Conservation (phyloP, 768 basidiomycete genomes). For the Suillus lakei region DNA sequence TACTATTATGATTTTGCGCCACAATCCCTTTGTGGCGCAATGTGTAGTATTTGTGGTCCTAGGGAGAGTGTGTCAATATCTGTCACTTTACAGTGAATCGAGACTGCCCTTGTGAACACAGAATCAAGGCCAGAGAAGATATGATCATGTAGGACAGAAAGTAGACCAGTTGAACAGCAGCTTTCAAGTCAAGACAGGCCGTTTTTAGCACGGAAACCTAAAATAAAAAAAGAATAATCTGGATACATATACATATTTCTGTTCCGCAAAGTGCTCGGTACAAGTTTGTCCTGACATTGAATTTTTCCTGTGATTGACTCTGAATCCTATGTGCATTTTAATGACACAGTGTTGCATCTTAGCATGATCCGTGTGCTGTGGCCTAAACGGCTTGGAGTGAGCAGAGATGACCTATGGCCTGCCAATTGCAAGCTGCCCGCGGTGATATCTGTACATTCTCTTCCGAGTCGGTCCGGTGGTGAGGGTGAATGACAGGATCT, state of each 20-base stretch:
- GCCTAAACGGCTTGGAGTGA: background rate
- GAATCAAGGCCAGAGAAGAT: background rate
- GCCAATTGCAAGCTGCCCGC: background rate
- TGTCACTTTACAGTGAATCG: background rate
- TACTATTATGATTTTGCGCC: background rate
- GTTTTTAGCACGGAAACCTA: background rate
- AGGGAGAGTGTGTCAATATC: background rate
- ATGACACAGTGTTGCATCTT: background rate
- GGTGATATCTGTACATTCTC: background rate
- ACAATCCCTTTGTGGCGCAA: too few species aligned
- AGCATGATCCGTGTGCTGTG: background rate
- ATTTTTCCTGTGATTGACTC: background rate
- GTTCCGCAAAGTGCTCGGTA: background rate
- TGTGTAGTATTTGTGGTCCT: too few species aligned
- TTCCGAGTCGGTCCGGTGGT: background rate
- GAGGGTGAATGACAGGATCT: background rate
- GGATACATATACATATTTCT: background rate
- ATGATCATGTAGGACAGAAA: background rate
- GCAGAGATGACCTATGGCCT: background rate
- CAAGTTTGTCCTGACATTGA: background rate
- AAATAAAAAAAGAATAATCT: background rate
- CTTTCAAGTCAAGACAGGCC: slow-evolving; percentile 1
- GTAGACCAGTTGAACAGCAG: background rate
- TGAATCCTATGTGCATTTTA: background rate
- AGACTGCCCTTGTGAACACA: background rate